A percentile compares a stretch with the other conserved stretches of the same genome.
Conservation (phyloP, 352 stramenopile species). For the Phytophthora aleatoria region DNA sequence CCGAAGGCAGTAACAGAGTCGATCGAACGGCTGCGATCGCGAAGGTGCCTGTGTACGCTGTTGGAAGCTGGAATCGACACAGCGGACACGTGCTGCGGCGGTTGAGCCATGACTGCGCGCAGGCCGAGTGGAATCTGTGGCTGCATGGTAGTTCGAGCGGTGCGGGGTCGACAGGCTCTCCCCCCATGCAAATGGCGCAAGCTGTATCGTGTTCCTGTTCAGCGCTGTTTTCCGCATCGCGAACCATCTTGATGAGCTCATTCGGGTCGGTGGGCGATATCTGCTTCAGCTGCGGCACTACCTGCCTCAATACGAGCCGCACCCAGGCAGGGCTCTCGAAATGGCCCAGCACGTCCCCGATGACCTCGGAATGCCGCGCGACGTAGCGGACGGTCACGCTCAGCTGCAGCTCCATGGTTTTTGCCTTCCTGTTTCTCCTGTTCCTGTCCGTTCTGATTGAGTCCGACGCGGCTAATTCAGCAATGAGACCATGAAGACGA, state of each 20-base stretch:
- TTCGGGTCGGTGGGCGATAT: constrained; percentile 21
- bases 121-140: constrained; percentile 93
- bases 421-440: background rate
- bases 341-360: constrained; percentile 23
- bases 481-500: constrained; percentile 18
- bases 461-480: constrained; percentile 7
- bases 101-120: constrained; percentile 90
- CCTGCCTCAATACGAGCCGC: constrained; percentile 19
- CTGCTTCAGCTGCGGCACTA: constrained; percentile 27
- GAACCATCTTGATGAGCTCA: constrained; percentile 34
- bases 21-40: constrained; percentile 65
- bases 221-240: constrained; percentile 19
- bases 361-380: constrained; percentile 1
- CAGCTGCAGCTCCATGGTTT: constrained; percentile 29
- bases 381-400: constrained; percentile 19
- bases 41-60: constrained; percentile 70
- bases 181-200: constrained; percentile 89
- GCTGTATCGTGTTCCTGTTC: constrained; percentile 26
- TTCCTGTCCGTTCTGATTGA: background rate
- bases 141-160: constrained; percentile 80
- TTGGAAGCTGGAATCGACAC: constrained; percentile 91
- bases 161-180: constrained; percentile 37
- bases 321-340: constrained; percentile 27
- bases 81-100: constrained; percentile 92
- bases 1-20: constrained; percentile 51